Conservation (phyloP, 108 stramenopile genomes). For the Pinguiococcus pyrenoidosus region DNA sequence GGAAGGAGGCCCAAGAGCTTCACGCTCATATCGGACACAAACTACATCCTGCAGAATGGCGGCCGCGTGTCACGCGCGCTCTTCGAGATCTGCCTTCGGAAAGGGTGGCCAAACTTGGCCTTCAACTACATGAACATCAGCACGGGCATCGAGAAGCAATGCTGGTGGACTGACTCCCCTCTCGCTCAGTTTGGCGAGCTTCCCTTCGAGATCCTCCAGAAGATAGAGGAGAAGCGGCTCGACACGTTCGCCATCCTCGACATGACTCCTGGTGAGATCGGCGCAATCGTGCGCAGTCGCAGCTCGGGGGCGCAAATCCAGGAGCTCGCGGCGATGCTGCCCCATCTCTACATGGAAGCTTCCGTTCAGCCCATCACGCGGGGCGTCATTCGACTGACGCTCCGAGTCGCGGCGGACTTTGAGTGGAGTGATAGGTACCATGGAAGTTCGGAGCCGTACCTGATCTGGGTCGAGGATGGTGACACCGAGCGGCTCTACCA, state of each 20-base stretch:
- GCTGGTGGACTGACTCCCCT: constrained; percentile 78
- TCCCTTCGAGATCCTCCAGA: constrained; percentile 44
- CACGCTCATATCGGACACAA: constrained; percentile 86
- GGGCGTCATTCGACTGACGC: constrained; percentile 47
- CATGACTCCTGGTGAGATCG: constrained; percentile 80
- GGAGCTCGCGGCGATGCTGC: constrained; percentile 55
- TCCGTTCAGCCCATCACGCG: constrained; percentile 80
- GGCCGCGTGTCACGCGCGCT: constrained; percentile 84
- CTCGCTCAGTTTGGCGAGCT: constrained; percentile 75
- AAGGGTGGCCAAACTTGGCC: constrained; percentile 36
- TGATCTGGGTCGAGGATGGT: constrained; percentile 91
- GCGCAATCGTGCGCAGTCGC: constrained; percentile 51
- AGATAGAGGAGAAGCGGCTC: constrained; percentile 48
- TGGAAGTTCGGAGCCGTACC: constrained; percentile 52
- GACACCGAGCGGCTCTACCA: constrained; percentile 51
- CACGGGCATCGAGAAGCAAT: constrained; percentile 76
- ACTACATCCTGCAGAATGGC: constrained; percentile 91
- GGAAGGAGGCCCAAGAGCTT: constrained; percentile 54
- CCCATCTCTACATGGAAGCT: constrained; percentile 56
- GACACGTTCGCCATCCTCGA: constrained; percentile 58
- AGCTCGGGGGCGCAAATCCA: constrained; percentile 29
- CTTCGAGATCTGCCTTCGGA: constrained; percentile 83
- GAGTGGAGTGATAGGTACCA: constrained; percentile 54
- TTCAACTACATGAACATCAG: constrained; percentile 55
- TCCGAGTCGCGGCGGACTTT: constrained; percentile 60